Conservation (phyloP, 495 filamentous ascomycete genomes). For the Trichoderma reesei region DNA sequence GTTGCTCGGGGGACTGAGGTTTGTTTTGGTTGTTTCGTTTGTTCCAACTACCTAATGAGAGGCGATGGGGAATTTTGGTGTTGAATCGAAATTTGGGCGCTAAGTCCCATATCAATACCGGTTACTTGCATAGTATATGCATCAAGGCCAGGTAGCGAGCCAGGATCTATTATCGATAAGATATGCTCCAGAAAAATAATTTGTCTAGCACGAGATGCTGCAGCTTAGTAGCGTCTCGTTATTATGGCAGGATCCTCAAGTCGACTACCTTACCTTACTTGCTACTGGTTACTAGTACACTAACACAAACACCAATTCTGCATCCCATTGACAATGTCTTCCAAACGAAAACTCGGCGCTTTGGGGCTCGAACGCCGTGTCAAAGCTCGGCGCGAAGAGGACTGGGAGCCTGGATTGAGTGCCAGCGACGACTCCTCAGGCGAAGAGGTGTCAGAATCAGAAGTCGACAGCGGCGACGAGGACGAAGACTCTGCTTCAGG, state of each 20-base stretch:
- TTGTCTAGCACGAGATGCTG: neutral
- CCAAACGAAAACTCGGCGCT: conserved; percentile 22
- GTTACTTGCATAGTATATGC: neutral
- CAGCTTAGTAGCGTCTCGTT: no score
- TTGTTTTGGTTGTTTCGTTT: neutral
- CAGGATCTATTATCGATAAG: neutral
- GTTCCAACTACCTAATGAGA: neutral
- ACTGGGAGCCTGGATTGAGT: conserved; percentile 42
- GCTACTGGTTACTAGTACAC: neutral
- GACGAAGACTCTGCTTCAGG: conserved; percentile 17
- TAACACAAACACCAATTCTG: neutral
- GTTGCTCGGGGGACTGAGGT: neutral
- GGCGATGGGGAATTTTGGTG: neutral
- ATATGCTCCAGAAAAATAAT: neutral
- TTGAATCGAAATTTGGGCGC: neutral
- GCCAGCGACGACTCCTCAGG: conserved; percentile 20
- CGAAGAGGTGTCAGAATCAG: conserved; percentile 19
- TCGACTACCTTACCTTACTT: no score
- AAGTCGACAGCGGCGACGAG: conserved; percentile 21
- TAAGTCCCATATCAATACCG: neutral
- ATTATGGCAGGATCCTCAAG: no score
- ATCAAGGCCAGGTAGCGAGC: neutral
- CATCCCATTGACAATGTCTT: conserved; percentile 16
- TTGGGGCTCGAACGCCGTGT: conserved; percentile 48
- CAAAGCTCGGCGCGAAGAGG: conserved; percentile 42